Conservation (phyloP, 495 filamentous ascomycete species). For the Friedmanniomyces endolithicus region DNA sequence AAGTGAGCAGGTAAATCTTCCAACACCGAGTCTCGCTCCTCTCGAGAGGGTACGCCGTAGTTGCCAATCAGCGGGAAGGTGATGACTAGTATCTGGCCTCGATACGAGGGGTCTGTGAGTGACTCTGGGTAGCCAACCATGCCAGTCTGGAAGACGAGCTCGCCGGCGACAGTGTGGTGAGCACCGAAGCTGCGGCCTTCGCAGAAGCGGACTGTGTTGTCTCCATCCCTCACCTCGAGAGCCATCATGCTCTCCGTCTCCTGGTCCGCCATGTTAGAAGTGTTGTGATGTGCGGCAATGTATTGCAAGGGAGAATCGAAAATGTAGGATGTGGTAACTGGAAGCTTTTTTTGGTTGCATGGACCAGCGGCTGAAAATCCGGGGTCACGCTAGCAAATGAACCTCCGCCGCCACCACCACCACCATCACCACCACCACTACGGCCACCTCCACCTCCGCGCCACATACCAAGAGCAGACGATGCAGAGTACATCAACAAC, state of each 20-base stretch:
- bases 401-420: no score
- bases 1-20: slow-evolving; percentile 79
- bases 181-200: slow-evolving; percentile 93
- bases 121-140: slow-evolving; percentile 99
- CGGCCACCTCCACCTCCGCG: no score
- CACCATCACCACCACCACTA: no score
- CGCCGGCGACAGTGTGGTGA: slow-evolving; percentile 79
- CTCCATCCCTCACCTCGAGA: slow-evolving; percentile 84
- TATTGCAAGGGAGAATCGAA: no score
- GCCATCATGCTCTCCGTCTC: slow-evolving; percentile 36
- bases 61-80: slow-evolving; percentile 97
- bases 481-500: no score
- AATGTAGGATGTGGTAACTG: no score
- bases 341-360: no score
- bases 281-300: no score
- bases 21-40: slow-evolving; percentile 67
- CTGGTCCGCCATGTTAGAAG: slow-evolving; percentile 20
- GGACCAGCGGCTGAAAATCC: no score
- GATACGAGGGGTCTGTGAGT: slow-evolving; percentile 96
- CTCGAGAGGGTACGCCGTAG: slow-evolving; percentile 81
- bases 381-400: no score
- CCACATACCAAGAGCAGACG: no score
- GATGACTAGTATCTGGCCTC: slow-evolving; percentile 96
- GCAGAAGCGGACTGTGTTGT: slow-evolving; percentile 42
- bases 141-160: slow-evolving; percentile 97